Conservation (phyloP, 225 moss, liverwort and hornwort genomes). For the Physcomitrellopsis africana region DNA sequence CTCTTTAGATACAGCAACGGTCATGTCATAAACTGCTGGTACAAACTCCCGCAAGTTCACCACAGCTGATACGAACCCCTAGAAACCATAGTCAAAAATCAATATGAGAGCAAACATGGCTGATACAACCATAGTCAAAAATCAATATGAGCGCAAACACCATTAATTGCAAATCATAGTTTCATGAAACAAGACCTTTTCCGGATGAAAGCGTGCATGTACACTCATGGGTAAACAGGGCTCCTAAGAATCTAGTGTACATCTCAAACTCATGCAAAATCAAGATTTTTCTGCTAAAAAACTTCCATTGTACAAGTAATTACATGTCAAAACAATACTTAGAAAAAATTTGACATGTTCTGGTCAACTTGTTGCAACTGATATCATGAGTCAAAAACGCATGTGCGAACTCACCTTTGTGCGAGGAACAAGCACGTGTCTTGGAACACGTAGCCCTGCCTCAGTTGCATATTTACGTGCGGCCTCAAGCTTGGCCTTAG, state of each 20-base stretch:
- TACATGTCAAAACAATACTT: too few relatives aligned
- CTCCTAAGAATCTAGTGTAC: not conserved
- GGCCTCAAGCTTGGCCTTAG: constrained; percentile 82
- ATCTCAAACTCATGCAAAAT: too few relatives aligned
- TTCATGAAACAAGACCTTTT: not conserved
- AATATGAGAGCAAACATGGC: not conserved
- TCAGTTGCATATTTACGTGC: constrained; percentile 84
- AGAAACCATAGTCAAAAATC: constrained; percentile 26
- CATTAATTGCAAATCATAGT: not conserved
- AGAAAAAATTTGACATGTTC: too few relatives aligned
- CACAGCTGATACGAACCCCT: constrained; percentile 98
- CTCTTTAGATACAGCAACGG: constrained; percentile 78
- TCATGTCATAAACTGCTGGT: constrained; percentile 88
- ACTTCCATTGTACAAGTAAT: too few relatives aligned
- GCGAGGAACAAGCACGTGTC: constrained; percentile 92
- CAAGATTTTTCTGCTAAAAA: too few relatives aligned
- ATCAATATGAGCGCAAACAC: not conserved
- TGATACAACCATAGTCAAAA: constrained; percentile 11
- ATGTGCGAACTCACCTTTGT: constrained; percentile 66
- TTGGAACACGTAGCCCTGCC: constrained; percentile 75
- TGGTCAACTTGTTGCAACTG: too few relatives aligned
- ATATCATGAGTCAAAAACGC: not conserved
- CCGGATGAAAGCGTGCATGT: too few relatives aligned
- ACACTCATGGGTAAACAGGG: not conserved
- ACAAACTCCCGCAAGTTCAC: constrained; percentile 89